Conservation (phyloP, 352 stramenopile genomes). For the Phytophthora citricola region DNA sequence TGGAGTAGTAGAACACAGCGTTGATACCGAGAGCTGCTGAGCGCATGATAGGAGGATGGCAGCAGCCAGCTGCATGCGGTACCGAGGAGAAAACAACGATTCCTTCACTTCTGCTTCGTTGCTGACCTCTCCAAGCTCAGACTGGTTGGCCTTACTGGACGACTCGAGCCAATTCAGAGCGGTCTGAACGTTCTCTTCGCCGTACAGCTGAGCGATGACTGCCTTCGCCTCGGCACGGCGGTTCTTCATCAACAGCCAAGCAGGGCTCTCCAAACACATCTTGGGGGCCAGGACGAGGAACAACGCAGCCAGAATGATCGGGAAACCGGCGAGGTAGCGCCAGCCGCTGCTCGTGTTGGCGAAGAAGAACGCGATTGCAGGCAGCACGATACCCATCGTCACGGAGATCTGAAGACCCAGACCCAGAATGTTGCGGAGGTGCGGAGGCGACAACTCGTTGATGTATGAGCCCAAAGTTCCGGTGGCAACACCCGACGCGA, state of each 20-base stretch:
- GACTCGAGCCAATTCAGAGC: conserved; percentile 37
- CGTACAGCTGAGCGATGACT: conserved; percentile 38
- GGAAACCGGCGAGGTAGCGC: conserved; percentile 38
- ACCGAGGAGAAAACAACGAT: conserved; percentile 43
- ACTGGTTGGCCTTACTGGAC: conserved; percentile 25
- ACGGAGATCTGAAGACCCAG: conserved; percentile 54
- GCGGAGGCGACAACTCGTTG: conserved; percentile 46
- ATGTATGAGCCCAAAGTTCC: conserved; percentile 33
- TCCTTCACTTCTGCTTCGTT: conserved; percentile 28
- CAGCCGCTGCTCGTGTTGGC: conserved; percentile 55
- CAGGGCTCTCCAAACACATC: conserved; percentile 53
- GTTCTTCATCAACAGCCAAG: conserved; percentile 34
- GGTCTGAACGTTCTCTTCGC: conserved; percentile 38
- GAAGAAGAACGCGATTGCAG: conserved; percentile 65
- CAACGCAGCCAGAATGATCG: conserved; percentile 46
- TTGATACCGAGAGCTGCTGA: conserved; percentile 71
- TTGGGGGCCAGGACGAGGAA: conserved; percentile 49
- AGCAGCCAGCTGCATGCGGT: conserved; percentile 51
- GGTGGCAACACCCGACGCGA: conserved; percentile 37
- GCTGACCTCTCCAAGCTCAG: conserved; percentile 24
- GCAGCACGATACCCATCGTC: conserved; percentile 52
- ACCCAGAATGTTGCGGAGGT: conserved; percentile 27
- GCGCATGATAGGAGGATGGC: conserved; percentile 46
- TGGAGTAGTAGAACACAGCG: conserved; percentile 29
- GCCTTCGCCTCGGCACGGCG: conserved; percentile 30